These are phyloP conservation scores for Fusarium concolor DNA, from an alignment of 2,329 filamentous ascomycete species.

Conservation along the genomic window DNA sequence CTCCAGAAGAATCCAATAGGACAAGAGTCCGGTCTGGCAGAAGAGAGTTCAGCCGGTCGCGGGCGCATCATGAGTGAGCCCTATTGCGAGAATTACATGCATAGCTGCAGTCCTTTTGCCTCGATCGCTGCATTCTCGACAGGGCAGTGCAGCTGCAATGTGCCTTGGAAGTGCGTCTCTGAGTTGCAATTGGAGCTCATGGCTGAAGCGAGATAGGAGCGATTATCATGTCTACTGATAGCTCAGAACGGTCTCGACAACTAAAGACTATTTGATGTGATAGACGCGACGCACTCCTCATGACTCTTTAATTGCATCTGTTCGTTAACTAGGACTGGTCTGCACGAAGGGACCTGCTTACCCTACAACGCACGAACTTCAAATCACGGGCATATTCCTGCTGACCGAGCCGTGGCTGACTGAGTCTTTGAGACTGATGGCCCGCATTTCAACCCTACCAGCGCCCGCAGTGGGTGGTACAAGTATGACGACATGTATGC, in stretches of 20 bases:
- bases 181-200: slow-evolving; percentile 20
- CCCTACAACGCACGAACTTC: slow-evolving; percentile 20
- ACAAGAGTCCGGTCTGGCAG: neutral
- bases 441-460: slow-evolving; percentile 11
- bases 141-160: slow-evolving; percentile 27
- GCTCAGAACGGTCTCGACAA: slow-evolving; percentile 7
- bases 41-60: slow-evolving; percentile 12
- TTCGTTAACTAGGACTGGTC: slow-evolving; percentile 25
- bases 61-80: slow-evolving; percentile 30
- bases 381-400: neutral
- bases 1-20: slow-evolving; percentile 15
- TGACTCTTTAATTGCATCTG: slow-evolving; percentile 43
- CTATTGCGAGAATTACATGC: slow-evolving; percentile 31
- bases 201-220: slow-evolving; percentile 6
- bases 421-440: slow-evolving; percentile 20
- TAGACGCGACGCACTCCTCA: slow-evolving; percentile 15
- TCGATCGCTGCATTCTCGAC: neutral
- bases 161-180: slow-evolving; percentile 23
- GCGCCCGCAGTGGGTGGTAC: slow-evolving; percentile 10
- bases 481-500: slow-evolving; percentile 29
- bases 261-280: slow-evolving; percentile 11
- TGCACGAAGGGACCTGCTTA: slow-evolving; percentile 23
- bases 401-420: slow-evolving; percentile 14
- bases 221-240: neutral
- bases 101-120: slow-evolving; percentile 20